Percentiles rank a stretch among this genome's conserved stretches.
Evolutionary conservation across 2,329 filamentous ascomycete species (phyloP).

Genomic region (Rhynchosporium secalis): DNA sequence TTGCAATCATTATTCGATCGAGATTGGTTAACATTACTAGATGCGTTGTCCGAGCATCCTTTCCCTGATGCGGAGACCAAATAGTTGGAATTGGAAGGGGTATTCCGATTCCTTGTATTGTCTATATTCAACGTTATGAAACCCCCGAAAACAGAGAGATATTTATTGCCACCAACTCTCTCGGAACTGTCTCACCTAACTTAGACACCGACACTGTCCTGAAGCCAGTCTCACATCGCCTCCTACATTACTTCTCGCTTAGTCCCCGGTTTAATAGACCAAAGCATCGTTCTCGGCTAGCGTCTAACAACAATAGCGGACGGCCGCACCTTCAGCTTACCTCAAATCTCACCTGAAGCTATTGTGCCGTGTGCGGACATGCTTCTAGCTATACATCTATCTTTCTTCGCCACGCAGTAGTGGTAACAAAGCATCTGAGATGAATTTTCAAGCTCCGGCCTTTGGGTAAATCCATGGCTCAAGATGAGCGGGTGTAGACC

Average conservation of each 20-base stretch:
- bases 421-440: background rate
- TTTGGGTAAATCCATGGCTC: background rate
- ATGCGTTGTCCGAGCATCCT: no score
- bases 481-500: constrained; percentile 11
- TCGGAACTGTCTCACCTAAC: no score
- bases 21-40: no score
- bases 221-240: no score
- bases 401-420: background rate
- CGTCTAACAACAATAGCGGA: background rate
- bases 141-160: no score
- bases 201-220: no score
- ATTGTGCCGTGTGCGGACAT: background rate
- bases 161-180: no score
- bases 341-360: background rate
- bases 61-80: no score
- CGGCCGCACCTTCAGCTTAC: background rate
- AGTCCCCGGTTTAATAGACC: background rate
- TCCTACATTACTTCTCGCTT: background rate
- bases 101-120: no score
- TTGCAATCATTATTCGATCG: no score
- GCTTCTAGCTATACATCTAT: background rate
- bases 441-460: background rate
- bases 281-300: background rate
- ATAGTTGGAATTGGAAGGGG: no score
- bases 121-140: no score